Conservation (phyloP, 257 asterid species). For the Solanum chilense region DNA sequence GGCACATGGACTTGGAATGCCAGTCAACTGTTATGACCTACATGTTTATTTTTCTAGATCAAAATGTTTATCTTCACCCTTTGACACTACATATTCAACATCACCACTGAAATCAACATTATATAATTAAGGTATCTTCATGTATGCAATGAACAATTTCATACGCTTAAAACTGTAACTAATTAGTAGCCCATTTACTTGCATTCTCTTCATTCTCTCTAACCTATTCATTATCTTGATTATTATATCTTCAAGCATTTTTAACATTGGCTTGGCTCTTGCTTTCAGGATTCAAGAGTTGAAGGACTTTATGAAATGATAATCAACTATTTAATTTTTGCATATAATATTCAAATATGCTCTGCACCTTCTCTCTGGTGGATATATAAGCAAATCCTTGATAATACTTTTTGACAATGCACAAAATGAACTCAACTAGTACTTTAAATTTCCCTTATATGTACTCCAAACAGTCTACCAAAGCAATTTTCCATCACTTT, state of each 20-base stretch:
- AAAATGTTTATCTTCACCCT: background rate
- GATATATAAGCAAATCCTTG: background rate
- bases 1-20: background rate
- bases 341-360: background rate
- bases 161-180: background rate
- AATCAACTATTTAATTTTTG: background rate
- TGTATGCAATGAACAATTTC: background rate
- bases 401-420: background rate
- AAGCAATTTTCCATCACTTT: background rate
- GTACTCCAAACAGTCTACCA: background rate
- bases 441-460: background rate
- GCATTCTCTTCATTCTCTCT: background rate
- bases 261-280: background rate
- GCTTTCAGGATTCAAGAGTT: background rate
- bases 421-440: background rate
- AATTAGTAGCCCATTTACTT: background rate
- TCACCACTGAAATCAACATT: no score
- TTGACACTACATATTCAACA: background rate
- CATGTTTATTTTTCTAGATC: background rate
- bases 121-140: background rate
- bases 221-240: background rate
- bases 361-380: background rate
- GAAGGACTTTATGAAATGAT: background rate
- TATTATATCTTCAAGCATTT: background rate
- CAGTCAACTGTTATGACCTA: background rate